These are phyloP conservation scores for Lactarius akahatsu DNA, from an alignment of 768 basidiomycete species.

Conservation along the genomic window DNA sequence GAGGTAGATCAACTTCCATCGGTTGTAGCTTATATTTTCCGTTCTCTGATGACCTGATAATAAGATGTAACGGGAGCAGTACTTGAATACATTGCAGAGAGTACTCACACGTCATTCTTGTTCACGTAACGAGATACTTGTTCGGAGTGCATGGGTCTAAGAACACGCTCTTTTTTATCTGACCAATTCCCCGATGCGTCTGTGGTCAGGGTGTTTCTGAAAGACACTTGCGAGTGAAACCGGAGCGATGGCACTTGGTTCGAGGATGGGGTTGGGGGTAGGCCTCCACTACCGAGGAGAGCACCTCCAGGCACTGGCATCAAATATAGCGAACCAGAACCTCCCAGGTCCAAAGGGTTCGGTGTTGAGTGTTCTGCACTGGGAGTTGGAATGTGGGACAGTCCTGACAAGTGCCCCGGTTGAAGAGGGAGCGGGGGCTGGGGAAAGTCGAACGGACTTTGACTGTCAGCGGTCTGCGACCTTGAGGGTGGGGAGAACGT, in stretches of 20 bases:
- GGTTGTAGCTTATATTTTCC: rapidly evolving
- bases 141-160: conserved; percentile 16
- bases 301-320: neutral
- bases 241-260: neutral
- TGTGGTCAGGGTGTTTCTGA: too few relatives aligned
- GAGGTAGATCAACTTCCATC: neutral
- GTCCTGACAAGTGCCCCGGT: neutral
- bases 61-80: neutral
- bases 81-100: neutral
- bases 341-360: neutral
- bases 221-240: neutral
- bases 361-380: neutral
- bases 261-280: neutral
- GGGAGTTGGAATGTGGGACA: neutral
- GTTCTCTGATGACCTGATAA: neutral
- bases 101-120: conserved; percentile 12
- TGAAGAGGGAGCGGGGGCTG: too few relatives aligned
- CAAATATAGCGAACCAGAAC: neutral
- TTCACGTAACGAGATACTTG: conserved; percentile 20
- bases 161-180: rapidly evolving
- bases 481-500: neutral
- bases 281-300: neutral
- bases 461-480: neutral
- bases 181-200: too few relatives aligned
- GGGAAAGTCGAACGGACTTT: too few relatives aligned